Conservation (phyloP, 2,329 filamentous ascomycete species). For the Tolypocladium sp. region DNA sequence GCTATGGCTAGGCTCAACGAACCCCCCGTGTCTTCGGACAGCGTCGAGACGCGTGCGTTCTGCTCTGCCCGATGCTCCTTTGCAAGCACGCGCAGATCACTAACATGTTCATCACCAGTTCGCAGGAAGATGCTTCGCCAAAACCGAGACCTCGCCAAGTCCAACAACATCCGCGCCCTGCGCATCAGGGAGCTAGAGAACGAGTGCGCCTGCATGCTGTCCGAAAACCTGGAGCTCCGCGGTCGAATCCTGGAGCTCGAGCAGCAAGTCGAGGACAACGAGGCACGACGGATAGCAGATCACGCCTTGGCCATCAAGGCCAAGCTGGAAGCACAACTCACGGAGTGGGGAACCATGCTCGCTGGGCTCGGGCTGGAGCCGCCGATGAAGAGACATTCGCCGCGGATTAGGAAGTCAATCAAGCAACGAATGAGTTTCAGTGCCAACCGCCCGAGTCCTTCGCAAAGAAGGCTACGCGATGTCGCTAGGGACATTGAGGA, state of each 20-base stretch:
- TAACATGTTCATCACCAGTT: constrained; percentile 36
- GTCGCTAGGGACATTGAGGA: constrained; percentile 45
- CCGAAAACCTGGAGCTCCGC: constrained; percentile 69
- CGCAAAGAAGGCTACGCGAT: constrained; percentile 47
- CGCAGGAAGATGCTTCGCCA: constrained; percentile 73
- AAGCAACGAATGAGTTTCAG: constrained; percentile 32
- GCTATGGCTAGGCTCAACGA: constrained; percentile 77
- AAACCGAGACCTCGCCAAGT: constrained; percentile 73
- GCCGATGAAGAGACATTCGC: constrained; percentile 38
- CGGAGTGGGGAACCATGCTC: constrained; percentile 60
- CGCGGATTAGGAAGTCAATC: constrained; percentile 28
- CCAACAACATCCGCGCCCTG: constrained; percentile 68
- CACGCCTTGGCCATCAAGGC: constrained; percentile 61
- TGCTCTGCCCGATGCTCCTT: neutral
- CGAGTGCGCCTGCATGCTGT: constrained; percentile 63
- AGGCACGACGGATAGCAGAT: constrained; percentile 50
- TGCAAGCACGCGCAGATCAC: constrained; percentile 3
- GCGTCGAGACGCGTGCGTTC: constrained; percentile 59
- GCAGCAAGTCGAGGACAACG: constrained; percentile 54
- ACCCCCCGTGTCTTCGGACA: constrained; percentile 57
- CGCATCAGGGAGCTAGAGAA: constrained; percentile 69
- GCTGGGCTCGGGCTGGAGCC: constrained; percentile 55
- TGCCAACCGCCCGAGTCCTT: constrained; percentile 33
- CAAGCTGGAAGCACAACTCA: constrained; percentile 62
- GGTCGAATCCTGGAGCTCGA: constrained; percentile 63